Evolutionary conservation across 179 eudicot genomes (phyloP).

Genomic region (Sideroxylon spinosum): DNA sequence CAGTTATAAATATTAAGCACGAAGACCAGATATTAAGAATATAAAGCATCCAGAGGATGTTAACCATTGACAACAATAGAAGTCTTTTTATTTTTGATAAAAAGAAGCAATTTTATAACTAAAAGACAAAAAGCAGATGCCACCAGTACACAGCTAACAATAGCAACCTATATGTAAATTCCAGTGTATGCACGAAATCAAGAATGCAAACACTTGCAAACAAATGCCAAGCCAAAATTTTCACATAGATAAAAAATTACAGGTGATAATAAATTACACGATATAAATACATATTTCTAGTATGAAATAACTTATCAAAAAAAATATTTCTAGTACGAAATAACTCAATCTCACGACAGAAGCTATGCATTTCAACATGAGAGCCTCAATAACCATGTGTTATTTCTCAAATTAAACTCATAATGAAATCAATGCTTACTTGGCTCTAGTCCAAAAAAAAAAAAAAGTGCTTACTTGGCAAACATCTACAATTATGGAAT

Average conservation of each 20-base stretch:
- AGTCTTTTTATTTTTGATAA: background rate
- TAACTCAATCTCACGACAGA: conserved; percentile 3
- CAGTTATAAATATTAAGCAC: background rate
- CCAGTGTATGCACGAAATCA: background rate
- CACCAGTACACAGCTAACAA: background rate
- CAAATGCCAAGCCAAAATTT: background rate
- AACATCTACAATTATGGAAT: conserved; percentile 97
- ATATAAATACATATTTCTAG: background rate
- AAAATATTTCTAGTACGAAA: conserved; percentile 1
- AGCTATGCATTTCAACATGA: conserved; percentile 4
- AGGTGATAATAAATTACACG: background rate
- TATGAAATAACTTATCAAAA: background rate
- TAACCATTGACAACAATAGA: conserved; percentile 9
- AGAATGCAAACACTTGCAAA: background rate
- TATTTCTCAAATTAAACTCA: background rate
- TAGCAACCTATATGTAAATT: background rate
- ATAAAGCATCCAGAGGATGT: background rate
- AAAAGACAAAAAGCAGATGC: too few species aligned
- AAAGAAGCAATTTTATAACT: too few species aligned
- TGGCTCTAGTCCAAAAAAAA: too few species aligned
- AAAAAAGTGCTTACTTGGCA: conserved; percentile 93
- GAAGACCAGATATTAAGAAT: background rate
- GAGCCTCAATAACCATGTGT: background rate
- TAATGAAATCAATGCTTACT: conserved; percentile 40
- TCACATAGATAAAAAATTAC: background rate